Evolutionary conservation across 352 stramenopile genomes (phyloP).

Genomic region (Globisporangium irregulare): DNA sequence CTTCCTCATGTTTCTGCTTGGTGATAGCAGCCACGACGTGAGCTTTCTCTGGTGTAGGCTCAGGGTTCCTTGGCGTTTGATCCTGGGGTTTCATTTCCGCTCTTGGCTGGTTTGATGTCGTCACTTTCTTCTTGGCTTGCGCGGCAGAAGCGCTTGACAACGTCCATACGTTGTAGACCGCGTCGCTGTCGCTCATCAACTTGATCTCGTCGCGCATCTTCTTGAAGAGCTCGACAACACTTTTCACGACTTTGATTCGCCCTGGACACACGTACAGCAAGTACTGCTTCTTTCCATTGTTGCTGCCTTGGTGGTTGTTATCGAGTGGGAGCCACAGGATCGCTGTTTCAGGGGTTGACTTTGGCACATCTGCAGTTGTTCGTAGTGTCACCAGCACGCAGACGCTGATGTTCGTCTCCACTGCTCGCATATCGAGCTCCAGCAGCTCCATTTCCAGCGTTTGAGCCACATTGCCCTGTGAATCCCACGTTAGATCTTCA

Average conservation of each 20-base stretch:
- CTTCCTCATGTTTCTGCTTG: neutral
- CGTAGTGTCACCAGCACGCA: constrained; percentile 39
- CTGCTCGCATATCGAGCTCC: constrained; percentile 43
- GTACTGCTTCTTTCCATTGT: constrained; percentile 26
- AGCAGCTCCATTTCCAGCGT: constrained; percentile 61
- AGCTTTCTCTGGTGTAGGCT: neutral
- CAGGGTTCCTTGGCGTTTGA: neutral
- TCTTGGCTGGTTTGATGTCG: neutral
- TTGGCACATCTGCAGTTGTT: too few relatives aligned
- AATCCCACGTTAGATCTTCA: constrained; percentile 61
- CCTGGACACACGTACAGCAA: constrained; percentile 64
- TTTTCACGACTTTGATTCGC: constrained; percentile 66
- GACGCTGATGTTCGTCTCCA: constrained; percentile 15
- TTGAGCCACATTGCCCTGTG: constrained; percentile 35
- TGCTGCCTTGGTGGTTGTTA: constrained; percentile 4
- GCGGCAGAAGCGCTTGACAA: constrained; percentile 12
- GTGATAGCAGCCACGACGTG: neutral
- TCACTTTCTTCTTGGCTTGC: constrained; percentile 2
- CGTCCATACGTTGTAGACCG: constrained; percentile 43
- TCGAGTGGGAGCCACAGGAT: constrained; percentile 42
- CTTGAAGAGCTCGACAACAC: constrained; percentile 36
- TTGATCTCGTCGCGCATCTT: constrained; percentile 54
- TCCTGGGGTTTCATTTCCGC: neutral
- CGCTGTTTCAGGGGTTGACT: constrained; percentile 20
- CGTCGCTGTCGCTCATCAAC: constrained; percentile 16